Evolutionary conservation across 2,329 filamentous ascomycete species (phyloP).

Genomic region (Fusarium sp.): DNA sequence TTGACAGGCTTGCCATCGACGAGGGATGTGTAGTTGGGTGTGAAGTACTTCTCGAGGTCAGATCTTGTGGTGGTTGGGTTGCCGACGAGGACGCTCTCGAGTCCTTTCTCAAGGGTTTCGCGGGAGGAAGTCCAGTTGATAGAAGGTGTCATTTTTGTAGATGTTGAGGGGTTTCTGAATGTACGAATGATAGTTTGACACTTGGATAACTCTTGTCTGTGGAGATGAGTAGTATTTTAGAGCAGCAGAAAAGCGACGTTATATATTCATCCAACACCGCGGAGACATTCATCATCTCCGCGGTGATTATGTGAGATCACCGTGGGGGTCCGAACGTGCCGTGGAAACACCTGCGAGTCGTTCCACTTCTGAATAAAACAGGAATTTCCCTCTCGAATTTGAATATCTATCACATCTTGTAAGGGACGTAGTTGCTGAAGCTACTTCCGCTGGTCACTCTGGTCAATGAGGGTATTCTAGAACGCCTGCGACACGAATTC

Average conservation of each 20-base stretch:
- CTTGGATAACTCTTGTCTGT: background rate
- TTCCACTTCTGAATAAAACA: background rate
- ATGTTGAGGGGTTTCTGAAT: background rate
- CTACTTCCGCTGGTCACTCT: background rate
- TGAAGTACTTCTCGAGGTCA: background rate
- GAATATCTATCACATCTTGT: accelerated
- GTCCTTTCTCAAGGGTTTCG: background rate
- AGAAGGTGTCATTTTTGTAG: background rate
- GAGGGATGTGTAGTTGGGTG: background rate
- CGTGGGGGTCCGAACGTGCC: background rate
- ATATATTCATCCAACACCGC: background rate
- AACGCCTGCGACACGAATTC: background rate
- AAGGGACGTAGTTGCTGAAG: background rate
- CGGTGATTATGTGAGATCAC: background rate
- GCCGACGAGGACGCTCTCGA: constrained; percentile 3
- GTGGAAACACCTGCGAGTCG: background rate
- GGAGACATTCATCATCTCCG: background rate
- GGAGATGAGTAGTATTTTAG: background rate
- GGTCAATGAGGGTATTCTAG: background rate
- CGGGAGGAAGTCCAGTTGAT: background rate
- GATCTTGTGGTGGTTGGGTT: background rate
- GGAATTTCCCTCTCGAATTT: accelerated
- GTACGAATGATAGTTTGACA: background rate
- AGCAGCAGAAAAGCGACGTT: background rate
- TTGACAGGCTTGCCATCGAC: background rate